Evolutionary conservation across 208 protist genomes (phyloP), one percentile per base, ranked within the genome.

Genomic region (Borovskyia barvae): DNA sequence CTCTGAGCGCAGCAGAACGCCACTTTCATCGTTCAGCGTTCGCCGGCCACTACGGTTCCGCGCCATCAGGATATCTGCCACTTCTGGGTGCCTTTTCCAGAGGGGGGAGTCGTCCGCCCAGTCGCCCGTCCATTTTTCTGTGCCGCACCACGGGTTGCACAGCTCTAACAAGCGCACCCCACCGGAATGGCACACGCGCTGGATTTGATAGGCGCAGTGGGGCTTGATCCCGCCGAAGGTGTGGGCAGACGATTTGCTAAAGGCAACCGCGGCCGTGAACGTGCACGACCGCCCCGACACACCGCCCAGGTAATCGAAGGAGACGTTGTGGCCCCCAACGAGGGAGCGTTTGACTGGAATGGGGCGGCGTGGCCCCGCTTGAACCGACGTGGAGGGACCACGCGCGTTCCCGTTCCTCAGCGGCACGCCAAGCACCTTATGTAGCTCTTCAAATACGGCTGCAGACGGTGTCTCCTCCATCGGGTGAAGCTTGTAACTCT

Each of bases 61-160:
- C 39, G 41, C 20, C 32, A 49, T 46, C 49, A 95, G 71, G 8
- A 76, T 49, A 12, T 35, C 20, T 9, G 74, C 75, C 3, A 93
- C 47, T 35, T 92, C 86, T 7, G 69, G 74, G 57, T 87, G 52
- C 49, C 74, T 69, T 12, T 63, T 54, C 90, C 90, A 95, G 35
- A 80, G 55, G 19, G 62, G 43, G 1, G 81, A 90, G 40, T 80
- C 77, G 33, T 87, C 81, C 2, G 65, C 78, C 90, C 90, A 95
- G 45, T 90, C 83, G 3, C 90, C 86, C 5, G 65, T 66, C 89
- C 89, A 95, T 25, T 57, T 59, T 22, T 56, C 41, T 0, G 20
- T 12, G 20, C 17, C 50, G 17, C 55, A 62, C 47, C 75, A 89
- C 2, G 54, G 57, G 55, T 78, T 86, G 33, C 46, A 59, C 37